These are phyloP conservation scores for Massariosphaeria phaeospora DNA, from an alignment of 495 filamentous ascomycete genomes.

Conservation along the genomic window DNA sequence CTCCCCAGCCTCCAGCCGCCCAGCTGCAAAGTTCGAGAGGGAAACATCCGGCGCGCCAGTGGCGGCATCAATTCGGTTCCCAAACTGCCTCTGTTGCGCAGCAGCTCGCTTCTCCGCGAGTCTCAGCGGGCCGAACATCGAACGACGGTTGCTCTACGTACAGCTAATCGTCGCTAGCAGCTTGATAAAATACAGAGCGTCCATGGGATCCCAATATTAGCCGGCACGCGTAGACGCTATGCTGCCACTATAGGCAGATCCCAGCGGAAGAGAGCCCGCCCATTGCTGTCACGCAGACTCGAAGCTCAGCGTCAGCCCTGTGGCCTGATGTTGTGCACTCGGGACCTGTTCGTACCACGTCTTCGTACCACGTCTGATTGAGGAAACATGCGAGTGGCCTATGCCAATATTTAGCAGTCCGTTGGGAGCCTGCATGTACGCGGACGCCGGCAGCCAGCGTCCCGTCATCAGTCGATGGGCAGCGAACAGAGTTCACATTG, in stretches of 20 bases:
- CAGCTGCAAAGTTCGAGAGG: no score
- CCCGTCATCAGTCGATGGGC: background rate
- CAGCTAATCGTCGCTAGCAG: background rate
- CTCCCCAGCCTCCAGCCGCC: no score
- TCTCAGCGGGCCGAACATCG: slow-evolving; percentile 3
- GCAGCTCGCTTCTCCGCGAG: background rate
- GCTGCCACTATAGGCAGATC: slow-evolving; percentile 21
- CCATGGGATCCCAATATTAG: slow-evolving; percentile 27
- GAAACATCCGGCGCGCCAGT: slow-evolving; percentile 8
- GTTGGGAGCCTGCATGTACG: slow-evolving; percentile 11
- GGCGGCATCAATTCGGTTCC: background rate
- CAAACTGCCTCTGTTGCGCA: background rate
- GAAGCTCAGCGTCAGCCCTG: slow-evolving; percentile 27
- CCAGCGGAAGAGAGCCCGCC: slow-evolving; percentile 20
- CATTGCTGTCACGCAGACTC: slow-evolving; percentile 19
- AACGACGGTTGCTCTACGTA: background rate
- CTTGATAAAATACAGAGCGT: slow-evolving; percentile 3
- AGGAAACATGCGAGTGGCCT: background rate
- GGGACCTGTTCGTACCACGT: background rate
- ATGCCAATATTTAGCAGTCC: slow-evolving; percentile 11
- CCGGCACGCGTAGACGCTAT: slow-evolving; percentile 20
- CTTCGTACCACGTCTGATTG: background rate
- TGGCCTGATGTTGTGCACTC: slow-evolving; percentile 1
- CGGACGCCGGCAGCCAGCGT: slow-evolving; percentile 12
- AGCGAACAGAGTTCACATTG: slow-evolving; percentile 9